Conservation (phyloP, 257 asterid species). For the Verbena officinalis region DNA sequence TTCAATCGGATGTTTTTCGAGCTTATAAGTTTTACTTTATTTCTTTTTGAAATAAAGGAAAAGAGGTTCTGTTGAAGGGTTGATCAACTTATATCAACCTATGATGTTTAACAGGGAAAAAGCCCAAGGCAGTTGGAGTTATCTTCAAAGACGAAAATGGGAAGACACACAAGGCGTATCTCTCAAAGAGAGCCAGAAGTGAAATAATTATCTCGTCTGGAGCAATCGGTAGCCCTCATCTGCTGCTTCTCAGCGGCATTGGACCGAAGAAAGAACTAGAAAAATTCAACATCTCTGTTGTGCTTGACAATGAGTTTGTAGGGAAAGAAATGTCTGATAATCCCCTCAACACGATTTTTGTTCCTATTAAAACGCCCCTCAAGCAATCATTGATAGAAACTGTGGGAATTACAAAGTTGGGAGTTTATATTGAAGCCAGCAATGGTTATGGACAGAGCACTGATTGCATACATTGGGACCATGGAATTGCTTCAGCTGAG, state of each 20-base stretch:
- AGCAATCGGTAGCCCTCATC: constrained; percentile 98
- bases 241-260: constrained; percentile 84
- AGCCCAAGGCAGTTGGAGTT: constrained; percentile 77
- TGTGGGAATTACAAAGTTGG: constrained; percentile 86
- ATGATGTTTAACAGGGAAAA: constrained; percentile 45
- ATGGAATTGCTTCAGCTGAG: constrained; percentile 93
- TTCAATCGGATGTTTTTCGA: no score
- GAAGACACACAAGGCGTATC: constrained; percentile 58
- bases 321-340: constrained; percentile 88
- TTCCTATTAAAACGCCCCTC: constrained; percentile 63
- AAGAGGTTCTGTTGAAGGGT: background rate
- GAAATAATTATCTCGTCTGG: constrained; percentile 80
- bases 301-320: constrained; percentile 65
- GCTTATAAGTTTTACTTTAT: no score
- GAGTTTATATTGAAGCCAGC: constrained; percentile 95
- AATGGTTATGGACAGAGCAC: constrained; percentile 85
- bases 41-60: background rate
- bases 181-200: constrained; percentile 67
- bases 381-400: constrained; percentile 79
- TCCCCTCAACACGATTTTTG: constrained; percentile 83
- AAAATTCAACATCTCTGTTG: constrained; percentile 63
- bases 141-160: constrained; percentile 85
- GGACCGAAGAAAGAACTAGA: constrained; percentile 78
- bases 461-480: constrained; percentile 75
- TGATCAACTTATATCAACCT: background rate